Evolutionary conservation across 2,329 filamentous ascomycete genomes (phyloP).

Genomic region (Arthrinium puccinioides): DNA sequence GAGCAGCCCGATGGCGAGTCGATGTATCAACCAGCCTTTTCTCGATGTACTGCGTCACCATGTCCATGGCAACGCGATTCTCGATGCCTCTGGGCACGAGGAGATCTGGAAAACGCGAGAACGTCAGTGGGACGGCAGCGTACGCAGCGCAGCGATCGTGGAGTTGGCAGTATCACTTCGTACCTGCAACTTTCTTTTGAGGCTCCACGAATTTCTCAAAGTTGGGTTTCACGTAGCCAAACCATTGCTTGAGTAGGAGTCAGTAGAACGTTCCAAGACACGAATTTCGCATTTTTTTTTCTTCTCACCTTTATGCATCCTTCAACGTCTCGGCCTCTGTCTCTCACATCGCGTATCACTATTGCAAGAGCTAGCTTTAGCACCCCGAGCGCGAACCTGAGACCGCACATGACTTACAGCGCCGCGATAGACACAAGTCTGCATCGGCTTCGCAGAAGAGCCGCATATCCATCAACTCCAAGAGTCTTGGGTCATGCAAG

Average conservation of each 20-base stretch:
- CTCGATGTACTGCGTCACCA: conserved; percentile 91
- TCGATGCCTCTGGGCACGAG: conserved; percentile 94
- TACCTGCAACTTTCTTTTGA: conserved; percentile 77
- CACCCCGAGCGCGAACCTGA: not conserved
- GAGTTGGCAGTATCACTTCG: conserved; percentile 12
- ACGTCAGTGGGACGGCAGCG: conserved; percentile 2
- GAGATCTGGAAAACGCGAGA: conserved; percentile 51
- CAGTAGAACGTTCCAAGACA: too few relatives aligned
- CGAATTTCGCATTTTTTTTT: too few relatives aligned
- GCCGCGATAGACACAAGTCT: conserved; percentile 83
- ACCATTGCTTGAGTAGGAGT: conserved; percentile 99
- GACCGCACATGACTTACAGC: conserved; percentile 48
- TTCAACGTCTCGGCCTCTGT: conserved; percentile 85
- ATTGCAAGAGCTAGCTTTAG: not conserved
- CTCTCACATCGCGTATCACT: conserved; percentile 83
- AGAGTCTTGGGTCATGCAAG: conserved; percentile 76
- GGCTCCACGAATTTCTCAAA: conserved; percentile 92
- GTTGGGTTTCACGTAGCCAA: conserved; percentile 91
- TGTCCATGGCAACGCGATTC: conserved; percentile 87
- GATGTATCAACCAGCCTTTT: conserved; percentile 84
- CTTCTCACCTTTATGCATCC: too few relatives aligned
- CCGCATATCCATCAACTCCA: conserved; percentile 88
- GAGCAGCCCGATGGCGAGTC: conserved; percentile 68
- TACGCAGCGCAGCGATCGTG: not conserved
- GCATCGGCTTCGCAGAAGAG: conserved; percentile 96